These are phyloP conservation scores for Parietaria judaica DNA, from an alignment of 306 rosid genomes.

Conservation along the genomic window DNA sequence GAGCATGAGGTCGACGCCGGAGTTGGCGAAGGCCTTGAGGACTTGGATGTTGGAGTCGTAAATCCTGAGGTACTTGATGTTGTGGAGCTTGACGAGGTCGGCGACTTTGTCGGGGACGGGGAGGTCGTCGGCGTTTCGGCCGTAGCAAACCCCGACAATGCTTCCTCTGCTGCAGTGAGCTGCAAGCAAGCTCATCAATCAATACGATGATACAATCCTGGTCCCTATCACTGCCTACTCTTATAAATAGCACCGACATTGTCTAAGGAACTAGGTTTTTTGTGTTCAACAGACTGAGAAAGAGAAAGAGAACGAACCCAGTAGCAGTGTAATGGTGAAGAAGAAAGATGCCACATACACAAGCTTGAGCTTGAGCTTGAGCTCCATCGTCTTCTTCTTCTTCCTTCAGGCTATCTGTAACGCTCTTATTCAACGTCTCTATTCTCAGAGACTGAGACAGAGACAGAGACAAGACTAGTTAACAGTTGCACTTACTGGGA, in stretches of 20 bases:
- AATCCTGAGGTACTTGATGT: slow-evolving; percentile 69
- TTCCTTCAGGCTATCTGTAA: neutral
- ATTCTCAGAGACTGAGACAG: slow-evolving; percentile 5
- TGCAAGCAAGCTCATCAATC: slow-evolving; percentile 21
- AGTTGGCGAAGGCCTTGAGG: slow-evolving; percentile 88
- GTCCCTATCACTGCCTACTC: too few relatives aligned
- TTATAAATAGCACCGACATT: too few relatives aligned
- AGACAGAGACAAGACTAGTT: too few relatives aligned
- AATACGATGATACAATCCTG: too few relatives aligned
- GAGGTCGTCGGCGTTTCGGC: slow-evolving; percentile 94
- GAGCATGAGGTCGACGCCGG: slow-evolving; percentile 84
- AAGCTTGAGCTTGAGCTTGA: slow-evolving; percentile 28
- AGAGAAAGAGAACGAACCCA: slow-evolving; percentile 49
- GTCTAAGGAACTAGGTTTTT: too few relatives aligned
- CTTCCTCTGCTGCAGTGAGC: slow-evolving; percentile 71
- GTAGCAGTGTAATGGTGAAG: slow-evolving; percentile 23
- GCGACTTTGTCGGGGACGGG: slow-evolving; percentile 94
- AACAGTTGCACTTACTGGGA: too few relatives aligned
- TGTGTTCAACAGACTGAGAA: neutral
- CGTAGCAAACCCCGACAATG: slow-evolving; percentile 81
- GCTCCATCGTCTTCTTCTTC: slow-evolving; percentile 13
- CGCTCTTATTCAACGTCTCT: slow-evolving; percentile 39
- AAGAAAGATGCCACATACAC: slow-evolving; percentile 36
- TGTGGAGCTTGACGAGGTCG: slow-evolving; percentile 75
- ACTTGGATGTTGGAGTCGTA: slow-evolving; percentile 83